A percentile compares a stretch with the other conserved stretches of the same genome.
Evolutionary conservation across 1,284 basidiomycete species (phyloP).

Genomic region (Pseudozyma pruni): DNA sequence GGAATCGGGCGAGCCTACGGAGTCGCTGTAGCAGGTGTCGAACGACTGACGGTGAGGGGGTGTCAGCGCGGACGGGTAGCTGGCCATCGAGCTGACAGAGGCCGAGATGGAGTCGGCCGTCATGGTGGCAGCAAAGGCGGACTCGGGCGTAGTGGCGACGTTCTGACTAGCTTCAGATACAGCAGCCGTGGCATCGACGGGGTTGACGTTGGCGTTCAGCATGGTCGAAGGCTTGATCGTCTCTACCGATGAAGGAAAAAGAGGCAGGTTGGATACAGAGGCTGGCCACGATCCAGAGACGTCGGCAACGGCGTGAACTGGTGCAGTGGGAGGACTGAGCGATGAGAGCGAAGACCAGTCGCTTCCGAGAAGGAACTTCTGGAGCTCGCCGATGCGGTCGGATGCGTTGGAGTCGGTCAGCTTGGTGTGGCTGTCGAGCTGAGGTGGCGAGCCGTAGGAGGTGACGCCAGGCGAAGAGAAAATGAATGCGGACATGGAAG

Average conservation of each 20-base stretch:
- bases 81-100: background rate
- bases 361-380: conserved; percentile 38
- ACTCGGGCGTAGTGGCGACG: background rate
- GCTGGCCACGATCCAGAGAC: conserved; percentile 7
- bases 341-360: conserved; percentile 47
- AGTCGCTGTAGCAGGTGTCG: conserved; percentile 42
- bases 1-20: conserved; percentile 44
- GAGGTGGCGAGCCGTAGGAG: conserved; percentile 22
- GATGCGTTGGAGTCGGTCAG: conserved; percentile 12
- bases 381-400: conserved; percentile 34
- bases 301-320: conserved; percentile 10
- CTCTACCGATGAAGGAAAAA: conserved; percentile 17
- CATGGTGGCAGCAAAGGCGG: background rate
- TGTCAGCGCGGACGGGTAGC: conserved; percentile 20
- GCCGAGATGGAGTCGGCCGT: background rate
- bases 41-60: conserved; percentile 38
- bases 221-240: conserved; percentile 14
- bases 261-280: conserved; percentile 5
- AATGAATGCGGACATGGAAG: conserved; percentile 28
- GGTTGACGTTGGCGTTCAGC: background rate
- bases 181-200: background rate
- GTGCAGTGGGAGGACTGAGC: conserved; percentile 20
- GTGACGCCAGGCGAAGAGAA: conserved; percentile 12
- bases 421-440: conserved; percentile 23
- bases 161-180: background rate